These are phyloP conservation scores for Colletotrichum lentis DNA, from an alignment of 2,329 filamentous ascomycete species.

Conservation along the genomic window DNA sequence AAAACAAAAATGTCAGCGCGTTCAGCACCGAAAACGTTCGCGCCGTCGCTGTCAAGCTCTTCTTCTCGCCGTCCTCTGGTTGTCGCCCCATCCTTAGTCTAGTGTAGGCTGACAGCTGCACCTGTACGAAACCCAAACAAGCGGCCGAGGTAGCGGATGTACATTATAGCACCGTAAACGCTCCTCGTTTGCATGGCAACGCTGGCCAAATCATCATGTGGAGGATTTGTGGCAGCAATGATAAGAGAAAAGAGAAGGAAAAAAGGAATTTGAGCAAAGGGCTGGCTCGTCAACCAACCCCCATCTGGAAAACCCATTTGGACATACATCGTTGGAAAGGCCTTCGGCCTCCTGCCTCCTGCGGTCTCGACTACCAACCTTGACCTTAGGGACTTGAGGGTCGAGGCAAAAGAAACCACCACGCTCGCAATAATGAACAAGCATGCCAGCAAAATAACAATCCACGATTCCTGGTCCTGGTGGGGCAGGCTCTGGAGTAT, in stretches of 20 bases:
- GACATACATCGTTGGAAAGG: neutral
- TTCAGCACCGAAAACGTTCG: conserved; percentile 27
- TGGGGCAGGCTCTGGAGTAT: conserved; percentile 33
- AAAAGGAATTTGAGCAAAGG: neutral
- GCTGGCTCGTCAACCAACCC: neutral
- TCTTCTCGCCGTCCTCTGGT: neutral
- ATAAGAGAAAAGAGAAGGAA: neutral
- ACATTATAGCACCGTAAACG: conserved; percentile 17
- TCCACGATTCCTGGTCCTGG: conserved; percentile 27
- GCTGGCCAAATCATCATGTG: conserved; percentile 14
- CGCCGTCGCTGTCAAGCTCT: conserved; percentile 27
- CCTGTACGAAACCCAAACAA: conserved; percentile 16
- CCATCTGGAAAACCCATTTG: conserved; percentile 10
- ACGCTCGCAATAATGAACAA: conserved; percentile 24
- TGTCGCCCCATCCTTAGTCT: conserved; percentile 7
- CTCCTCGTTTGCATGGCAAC: conserved; percentile 1
- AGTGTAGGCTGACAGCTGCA: conserved; percentile 23
- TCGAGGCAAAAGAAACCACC: conserved; percentile 18
- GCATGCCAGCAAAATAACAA: conserved; percentile 31
- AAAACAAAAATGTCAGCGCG: conserved; percentile 8
- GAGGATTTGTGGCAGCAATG: conserved; percentile 8
- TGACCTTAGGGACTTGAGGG: neutral
- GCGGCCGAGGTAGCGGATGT: conserved; percentile 9
- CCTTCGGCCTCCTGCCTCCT: conserved; percentile 5
- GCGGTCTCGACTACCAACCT: conserved; percentile 4